These are phyloP conservation scores for Solanum virginianum DNA, from an alignment of 257 asterid species.

Conservation along the genomic window DNA sequence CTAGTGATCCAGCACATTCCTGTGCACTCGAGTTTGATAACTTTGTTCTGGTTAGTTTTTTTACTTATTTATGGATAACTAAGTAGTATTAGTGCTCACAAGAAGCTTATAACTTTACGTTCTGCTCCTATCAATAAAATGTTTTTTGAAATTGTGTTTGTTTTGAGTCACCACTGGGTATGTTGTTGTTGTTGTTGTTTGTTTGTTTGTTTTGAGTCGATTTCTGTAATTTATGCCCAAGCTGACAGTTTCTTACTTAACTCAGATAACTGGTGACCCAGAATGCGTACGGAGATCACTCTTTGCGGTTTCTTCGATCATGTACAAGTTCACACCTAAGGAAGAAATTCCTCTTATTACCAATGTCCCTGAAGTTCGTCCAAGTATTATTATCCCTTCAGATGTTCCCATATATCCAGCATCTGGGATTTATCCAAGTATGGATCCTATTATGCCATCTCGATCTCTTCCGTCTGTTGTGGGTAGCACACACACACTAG, in stretches of 20 bases:
- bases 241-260: not conserved
- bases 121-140: not conserved
- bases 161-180: not conserved
- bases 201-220: not conserved
- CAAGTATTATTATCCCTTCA: slow-evolving; percentile 81
- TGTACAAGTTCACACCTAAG: slow-evolving; percentile 79
- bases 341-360: slow-evolving; percentile 82
- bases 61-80: not conserved
- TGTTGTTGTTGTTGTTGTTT: no score
- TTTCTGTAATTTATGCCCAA: not conserved
- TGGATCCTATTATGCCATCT: slow-evolving; percentile 35
- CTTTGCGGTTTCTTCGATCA: slow-evolving; percentile 80
- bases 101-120: not conserved
- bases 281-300: slow-evolving; percentile 76
- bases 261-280: slow-evolving; percentile 75
- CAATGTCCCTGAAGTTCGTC: slow-evolving; percentile 54
- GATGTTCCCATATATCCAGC: slow-evolving; percentile 73
- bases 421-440: slow-evolving; percentile 61
- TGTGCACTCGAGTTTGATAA: slow-evolving; percentile 90
- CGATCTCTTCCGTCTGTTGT: slow-evolving; percentile 58
- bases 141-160: not conserved
- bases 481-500: slow-evolving; percentile 50
- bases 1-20: slow-evolving; percentile 65
- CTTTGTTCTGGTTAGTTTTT: slow-evolving; percentile 67
- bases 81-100: not conserved